These are phyloP conservation scores for Perilla frutescens DNA, from an alignment of 257 asterid species.

Conservation along the genomic window DNA sequence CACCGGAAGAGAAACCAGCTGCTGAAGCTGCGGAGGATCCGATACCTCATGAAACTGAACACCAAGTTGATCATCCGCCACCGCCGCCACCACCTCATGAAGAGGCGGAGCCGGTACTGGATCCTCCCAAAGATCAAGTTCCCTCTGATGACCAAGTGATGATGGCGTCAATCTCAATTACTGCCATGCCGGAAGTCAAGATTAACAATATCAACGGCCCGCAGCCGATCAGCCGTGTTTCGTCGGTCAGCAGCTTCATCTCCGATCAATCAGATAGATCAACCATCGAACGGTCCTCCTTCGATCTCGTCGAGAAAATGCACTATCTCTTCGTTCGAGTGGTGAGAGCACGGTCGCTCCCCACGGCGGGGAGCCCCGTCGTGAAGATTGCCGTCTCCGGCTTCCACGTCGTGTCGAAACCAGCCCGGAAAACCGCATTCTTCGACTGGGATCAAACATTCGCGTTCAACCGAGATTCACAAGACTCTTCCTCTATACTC, in stretches of 20 bases:
- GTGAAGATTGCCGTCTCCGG: constrained; percentile 75
- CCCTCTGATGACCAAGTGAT: constrained; percentile 39
- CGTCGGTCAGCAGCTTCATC: constrained; percentile 74
- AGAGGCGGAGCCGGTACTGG: not conserved
- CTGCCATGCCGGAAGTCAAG: constrained; percentile 49
- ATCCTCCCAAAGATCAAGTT: not conserved
- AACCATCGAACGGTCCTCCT: constrained; percentile 66
- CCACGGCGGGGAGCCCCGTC: constrained; percentile 71
- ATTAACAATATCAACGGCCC: constrained; percentile 55
- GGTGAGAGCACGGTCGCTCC: constrained; percentile 78
- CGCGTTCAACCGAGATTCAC: constrained; percentile 67
- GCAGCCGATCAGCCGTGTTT: constrained; percentile 67
- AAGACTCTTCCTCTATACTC: constrained; percentile 67
- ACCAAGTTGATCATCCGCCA: constrained; percentile 29
- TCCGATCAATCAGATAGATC: constrained; percentile 70
- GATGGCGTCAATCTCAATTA: constrained; percentile 60
- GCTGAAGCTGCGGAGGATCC: constrained; percentile 39
- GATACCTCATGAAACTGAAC: constrained; percentile 20
- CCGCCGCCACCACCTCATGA: constrained; percentile 25
- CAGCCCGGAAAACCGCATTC: constrained; percentile 61
- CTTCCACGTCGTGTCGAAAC: constrained; percentile 67
- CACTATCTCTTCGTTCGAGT: constrained; percentile 79
- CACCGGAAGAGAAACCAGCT: constrained; percentile 36
- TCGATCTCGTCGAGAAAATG: constrained; percentile 91
- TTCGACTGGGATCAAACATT: constrained; percentile 92